Evolutionary conservation across 768 basidiomycete genomes (phyloP), one percentile per base, ranked within the genome.

Genomic region (Melanogaster broomeanus): DNA sequence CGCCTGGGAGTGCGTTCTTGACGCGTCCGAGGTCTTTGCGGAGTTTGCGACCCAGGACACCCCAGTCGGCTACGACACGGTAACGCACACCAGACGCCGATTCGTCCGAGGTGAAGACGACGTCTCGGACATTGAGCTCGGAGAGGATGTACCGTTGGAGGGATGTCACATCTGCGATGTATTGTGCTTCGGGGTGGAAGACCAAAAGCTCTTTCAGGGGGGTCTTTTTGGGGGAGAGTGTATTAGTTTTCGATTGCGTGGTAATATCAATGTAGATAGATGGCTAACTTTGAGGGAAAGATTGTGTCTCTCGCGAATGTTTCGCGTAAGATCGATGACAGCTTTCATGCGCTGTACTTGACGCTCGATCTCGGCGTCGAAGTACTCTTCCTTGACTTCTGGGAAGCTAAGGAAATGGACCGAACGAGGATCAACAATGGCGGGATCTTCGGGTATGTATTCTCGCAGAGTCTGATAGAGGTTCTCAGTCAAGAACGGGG

Each of bases 351-450:
- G 84, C 70, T 88, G 82, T 21, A 98, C 92, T 72, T 97, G 89
- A 42, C 95, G 84, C 73, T 98, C 94, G 60, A 98, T 94, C 61
- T 86, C 87, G 18, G 75, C 82, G 69, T 99, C 92, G 66, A 97
- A 93, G 75, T 98, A 98, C 57, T 95, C 93, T 60, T 90, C 86
- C 66, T 93, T 94, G 45, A 93, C 88, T 35, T 87, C 81, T 0
- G 97, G 97, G 85, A 97, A 98, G 47, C 83, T 80, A 54, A 98
- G 68, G 80, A 98, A 99, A 73, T 99, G 97, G 56, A 99, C 75
- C 3, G 97, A 98, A 52, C 97, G 88, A 6, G 87, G 80, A 61
- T 98, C 97, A 2, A 81, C 82, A 16, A 79, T 79, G 24, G 74
- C 67, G 18, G 84, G 79, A 58, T 90, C 81, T 53, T 84, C 83